Evolutionary conservation across 345 rosid species (phyloP), one percentile per base, ranked within the genome.

Genomic region (Trapa incisa): DNA sequence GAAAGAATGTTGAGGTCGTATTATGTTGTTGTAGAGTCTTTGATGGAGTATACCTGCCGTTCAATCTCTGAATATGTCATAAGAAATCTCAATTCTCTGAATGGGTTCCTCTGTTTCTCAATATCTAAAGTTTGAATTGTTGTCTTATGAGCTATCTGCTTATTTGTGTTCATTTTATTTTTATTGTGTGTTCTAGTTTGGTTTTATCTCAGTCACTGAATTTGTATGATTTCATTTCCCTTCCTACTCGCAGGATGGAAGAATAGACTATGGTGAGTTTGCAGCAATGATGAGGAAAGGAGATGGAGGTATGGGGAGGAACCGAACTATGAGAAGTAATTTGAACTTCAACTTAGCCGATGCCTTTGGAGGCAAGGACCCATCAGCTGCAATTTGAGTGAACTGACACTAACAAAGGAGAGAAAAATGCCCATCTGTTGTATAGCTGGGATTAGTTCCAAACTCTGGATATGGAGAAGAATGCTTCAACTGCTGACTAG

Each of bases 231-330:
- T 22, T 22, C 33, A 11, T 58, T 35, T 58, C 33, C 3, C 33
- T 35, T 33, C 16, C 12, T 58, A 38, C 37, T 16, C 35, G 61
- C 77, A 93, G 98, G 98, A 93, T 41, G 98, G 97, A 66, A 76
- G 80, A 66, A 93, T 93, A 73, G 97, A 90, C 75, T 93, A 87
- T 47, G 81, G 75, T 9, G 97, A 93, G 82, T 93, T 93, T 71
- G 71, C 89, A 3, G 87, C 96, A 3, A 93, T 90, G 97, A 93
- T 91, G 97, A 90, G 80, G 79, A 80, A 76, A 71, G 83, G 88
- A 5, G 92, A 87, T 56, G 86, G 76, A 61, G 89, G 81, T 33
- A 75, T 81, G 56, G 95, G 91, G 12, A 80, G 85, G 73, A 88
- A 77, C 77, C 81, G 89, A 75, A 85, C 95, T 0, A 85, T 87